Evolutionary conservation across 23 red algal species (phyloP), one percentile per base, ranked within the genome.

Genomic region (Cyanidiococcus yangmingshanensis): DNA sequence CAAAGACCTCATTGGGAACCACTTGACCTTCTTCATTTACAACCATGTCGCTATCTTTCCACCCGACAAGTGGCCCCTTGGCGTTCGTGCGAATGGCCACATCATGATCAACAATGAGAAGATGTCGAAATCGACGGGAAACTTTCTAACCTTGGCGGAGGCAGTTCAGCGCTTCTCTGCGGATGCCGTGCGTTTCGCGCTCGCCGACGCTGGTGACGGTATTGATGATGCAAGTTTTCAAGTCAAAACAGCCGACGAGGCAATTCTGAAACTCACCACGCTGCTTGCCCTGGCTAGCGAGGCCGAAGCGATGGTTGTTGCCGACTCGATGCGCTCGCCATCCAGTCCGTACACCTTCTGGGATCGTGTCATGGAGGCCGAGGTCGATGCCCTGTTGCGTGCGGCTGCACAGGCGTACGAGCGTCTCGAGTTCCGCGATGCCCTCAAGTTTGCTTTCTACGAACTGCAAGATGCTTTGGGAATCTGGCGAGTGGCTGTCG

Each of bases 51-150:
- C 87, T 37, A 80, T 98, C 26, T 98, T 98, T 57, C 82, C 85
- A 15, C 76, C 86, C 67, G 74, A 98, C 75, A 71, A 89, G 35
- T 98, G 94, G 94, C 94, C 94, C 24, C 63, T 75, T 59, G 88
- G 80, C 21, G 76, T 98, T 32, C 88, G 94, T 38, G 84, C 87
- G 2, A 98, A 98, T 76, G 94, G 94, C 2, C 94, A 98, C 71
- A 80, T 90, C 39, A 68, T 91, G 80, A 81, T 98, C 38, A 89
- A 98, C 76, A 86, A 88, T 1, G 94, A 98, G 79, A 98, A 98
- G 77, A 98, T 98, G 94, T 92, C 88, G 41, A 98, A 98, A 58
- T 85, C 80, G 39, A 98, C 94, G 1, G 94, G 94, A 37, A 98
- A 98, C 77, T 98, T 98, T 80, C 36, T 98, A 39, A 91, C 94